Evolutionary conservation across 805 yeast species (phyloP).

Genomic region (Saturnispora quitensis): DNA sequence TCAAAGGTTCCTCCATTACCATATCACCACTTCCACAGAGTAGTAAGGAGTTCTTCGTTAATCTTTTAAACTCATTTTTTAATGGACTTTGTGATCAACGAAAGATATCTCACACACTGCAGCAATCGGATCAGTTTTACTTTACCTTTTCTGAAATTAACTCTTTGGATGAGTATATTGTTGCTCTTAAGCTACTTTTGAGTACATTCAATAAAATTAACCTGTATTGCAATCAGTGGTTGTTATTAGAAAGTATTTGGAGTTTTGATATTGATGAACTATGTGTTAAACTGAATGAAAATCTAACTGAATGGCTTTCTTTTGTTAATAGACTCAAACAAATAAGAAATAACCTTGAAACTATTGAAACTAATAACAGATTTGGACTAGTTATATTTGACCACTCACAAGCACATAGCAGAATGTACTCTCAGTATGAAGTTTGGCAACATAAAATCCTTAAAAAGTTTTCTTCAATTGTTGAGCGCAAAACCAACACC

Average conservation of each 20-base stretch:
- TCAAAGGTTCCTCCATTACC: conserved; percentile 30
- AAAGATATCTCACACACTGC: conserved; percentile 10
- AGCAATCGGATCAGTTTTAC: not conserved
- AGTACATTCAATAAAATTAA: not conserved
- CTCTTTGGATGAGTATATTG: not conserved
- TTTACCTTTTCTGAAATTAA: not conserved
- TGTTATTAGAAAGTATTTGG: conserved; percentile 49
- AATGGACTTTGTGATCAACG: conserved; percentile 21
- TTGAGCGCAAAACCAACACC: conserved; percentile 26
- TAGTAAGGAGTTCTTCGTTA: conserved; percentile 27
- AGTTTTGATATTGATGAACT: conserved; percentile 39
- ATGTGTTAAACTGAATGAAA: conserved; percentile 24
- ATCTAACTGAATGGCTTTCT: conserved; percentile 40
- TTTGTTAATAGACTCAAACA: conserved; percentile 35
- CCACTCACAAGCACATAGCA: conserved; percentile 44
- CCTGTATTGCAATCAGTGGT: conserved; percentile 33
- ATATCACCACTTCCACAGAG: conserved; percentile 34
- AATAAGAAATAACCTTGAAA: conserved; percentile 41
- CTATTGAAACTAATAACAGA: conserved; percentile 29
- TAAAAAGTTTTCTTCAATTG: conserved; percentile 30
- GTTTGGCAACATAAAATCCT: conserved; percentile 45
- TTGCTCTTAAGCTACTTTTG: not conserved
- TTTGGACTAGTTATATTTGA: conserved; percentile 39
- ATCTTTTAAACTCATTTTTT: conserved; percentile 19
- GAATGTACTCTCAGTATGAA: conserved; percentile 43